Evolutionary conservation across 2,329 filamentous ascomycete species (phyloP), one percentile per base, ranked within the genome.

Genomic region (Clonostachys solani): DNA sequence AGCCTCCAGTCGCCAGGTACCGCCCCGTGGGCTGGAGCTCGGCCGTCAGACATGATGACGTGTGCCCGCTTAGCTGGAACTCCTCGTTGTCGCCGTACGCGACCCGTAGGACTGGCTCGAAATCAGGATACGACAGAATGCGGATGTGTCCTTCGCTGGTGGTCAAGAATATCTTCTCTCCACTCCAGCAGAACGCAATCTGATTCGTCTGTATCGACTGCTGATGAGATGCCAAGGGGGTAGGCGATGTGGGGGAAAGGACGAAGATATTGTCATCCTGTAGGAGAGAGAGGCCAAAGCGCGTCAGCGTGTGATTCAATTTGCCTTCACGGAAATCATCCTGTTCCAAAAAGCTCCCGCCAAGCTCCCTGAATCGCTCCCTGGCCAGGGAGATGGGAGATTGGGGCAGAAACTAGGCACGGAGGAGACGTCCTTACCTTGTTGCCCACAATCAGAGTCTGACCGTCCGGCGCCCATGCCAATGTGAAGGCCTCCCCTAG

Each of bases 1-100:
- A 82, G 10, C 86, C 87, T 33, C 87, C 88, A 0, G 86, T 87
- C 1, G 88, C 88, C 41, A 92, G 72, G 59, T 84, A 87, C 40
- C 82, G 75, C 38, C 83, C 87, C 41, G 80, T 82, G 1, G 88
- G 87, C 52, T 87, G 86, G 56, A 91, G 69, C 51, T 84, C 84
- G 12, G 83, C 76, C 9, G 81, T 78, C 51, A 87, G 74, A 57
- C 86, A 89, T 5, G 85, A 81, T 5, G 84, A 86, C 4, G 86
- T 89, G 62, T 92, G 88, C 0, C 85, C 87, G 45, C 78, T 81
- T 35, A 92, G 73, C 38, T 73, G 76, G 58, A 88, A 84, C 9
- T 65, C 53, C 33, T 63, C 69, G 19, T 42, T 18, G 12, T 70
- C 68, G 52, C 62, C 77, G 55, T 70, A 73, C 53, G 63, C 72